Evolutionary conservation across 148 eudicot genomes (phyloP), one percentile per base, ranked within the genome.

Genomic region (Fallopia convolvulus): DNA sequence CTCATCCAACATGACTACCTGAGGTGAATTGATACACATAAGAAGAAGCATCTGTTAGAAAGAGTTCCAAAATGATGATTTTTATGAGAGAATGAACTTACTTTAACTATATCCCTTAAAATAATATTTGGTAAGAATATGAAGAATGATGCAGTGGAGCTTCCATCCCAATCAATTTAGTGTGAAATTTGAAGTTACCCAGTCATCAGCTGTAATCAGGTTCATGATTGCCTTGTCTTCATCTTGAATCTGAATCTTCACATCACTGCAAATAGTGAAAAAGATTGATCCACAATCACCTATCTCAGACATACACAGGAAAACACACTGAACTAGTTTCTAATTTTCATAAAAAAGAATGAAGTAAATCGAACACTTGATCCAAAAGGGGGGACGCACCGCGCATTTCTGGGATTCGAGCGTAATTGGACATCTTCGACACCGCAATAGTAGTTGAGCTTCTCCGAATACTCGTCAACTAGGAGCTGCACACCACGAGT

Each of bases 1-100:
- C 86, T 93, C 98, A 79, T 93, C 98, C 88, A 93, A 78, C 81
- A 93, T 83, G 74, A 93, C 91, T 81, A 93, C 98, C 95, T 92
- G 77, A 52, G 70, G 77, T 33, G 66, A 49, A 23, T 75, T 44
- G 6, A 41, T 8, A 77, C 9, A 42, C 41, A 20, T 40, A 13
- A 44, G 70, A 70, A 75, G 40, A 70, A 75, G 40, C 75, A 70
- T 74, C 55, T 30, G 23, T 66, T 23, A 55, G 72, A 46, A 33
- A 39, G 33, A 74, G 50, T 15, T 36, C 50, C 14, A 26, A 26
- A 48, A 56, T 18, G 61, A 56, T 56, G 23, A 56, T 56, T 56
- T 26, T 21, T 56, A 58, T 23, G 32, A 58, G 32, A 58, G 66
- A 23, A 58, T 58, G 13, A 21, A 58, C 33, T 58, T 58, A 74